These are phyloP conservation scores for Sanghuangporus baumii DNA, from an alignment of 1,284 basidiomycete genomes.

Conservation along the genomic window DNA sequence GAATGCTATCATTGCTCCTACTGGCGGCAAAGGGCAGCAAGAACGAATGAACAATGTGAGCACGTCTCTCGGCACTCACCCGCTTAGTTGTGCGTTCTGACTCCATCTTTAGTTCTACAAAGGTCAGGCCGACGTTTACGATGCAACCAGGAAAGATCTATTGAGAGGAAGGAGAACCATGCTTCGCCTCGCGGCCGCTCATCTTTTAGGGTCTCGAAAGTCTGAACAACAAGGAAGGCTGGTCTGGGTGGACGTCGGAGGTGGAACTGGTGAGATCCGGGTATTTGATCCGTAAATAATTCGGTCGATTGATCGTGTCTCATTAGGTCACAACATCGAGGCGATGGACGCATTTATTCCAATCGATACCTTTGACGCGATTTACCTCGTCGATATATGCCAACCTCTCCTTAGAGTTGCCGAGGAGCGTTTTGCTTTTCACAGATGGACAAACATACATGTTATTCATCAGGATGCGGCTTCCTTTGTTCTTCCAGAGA, in stretches of 20 bases:
- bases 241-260: constrained; percentile 82
- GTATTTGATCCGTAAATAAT: background rate
- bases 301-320: background rate
- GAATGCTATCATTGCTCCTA: constrained; percentile 42
- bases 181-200: constrained; percentile 65
- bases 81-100: background rate
- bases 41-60: constrained; percentile 39
- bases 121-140: constrained; percentile 69
- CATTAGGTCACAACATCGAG: constrained; percentile 73
- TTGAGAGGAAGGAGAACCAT: constrained; percentile 69
- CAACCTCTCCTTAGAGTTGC: constrained; percentile 73
- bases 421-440: constrained; percentile 57
- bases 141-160: constrained; percentile 53
- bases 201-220: constrained; percentile 48
- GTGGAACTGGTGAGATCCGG: constrained; percentile 57
- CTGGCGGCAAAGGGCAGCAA: constrained; percentile 35
- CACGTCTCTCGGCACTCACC: background rate
- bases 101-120: constrained; percentile 46
- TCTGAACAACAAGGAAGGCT: constrained; percentile 42
- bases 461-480: constrained; percentile 75
- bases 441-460: constrained; percentile 75
- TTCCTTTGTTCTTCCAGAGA: constrained; percentile 63
- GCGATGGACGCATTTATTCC: constrained; percentile 73
- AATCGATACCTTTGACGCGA: constrained; percentile 56
- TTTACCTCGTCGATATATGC: constrained; percentile 77